Base-by-base conservation (phyloP, 441 rosid genomes). In the Rhodomyrtus psidioides region DNA sequence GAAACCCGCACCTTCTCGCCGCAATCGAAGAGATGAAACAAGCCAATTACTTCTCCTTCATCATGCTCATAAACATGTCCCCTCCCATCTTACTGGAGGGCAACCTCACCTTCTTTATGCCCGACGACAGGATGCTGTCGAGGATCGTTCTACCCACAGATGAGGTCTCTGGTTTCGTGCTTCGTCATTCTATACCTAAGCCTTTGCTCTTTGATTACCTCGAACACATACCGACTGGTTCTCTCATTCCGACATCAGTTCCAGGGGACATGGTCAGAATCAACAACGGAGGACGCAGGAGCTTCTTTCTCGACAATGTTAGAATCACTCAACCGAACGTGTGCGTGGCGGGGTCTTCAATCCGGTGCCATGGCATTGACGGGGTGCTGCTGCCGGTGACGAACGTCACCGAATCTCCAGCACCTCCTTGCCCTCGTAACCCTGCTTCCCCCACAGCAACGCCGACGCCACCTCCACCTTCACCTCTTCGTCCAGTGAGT, bases 281-380 rank as follows among this genome's bases (percentile, higher is more conserved):
- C 85, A 70, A 87, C 51, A 96, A 96, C 42, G 89, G 89, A 9
- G 96, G 96, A 28, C 87, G 95, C 74, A 88, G 84, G 83, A 89
- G 54, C 85, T 93, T 88, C 88, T 91, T 82, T 75, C 88, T 96
- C 87, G 95, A 96, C 89, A 90, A 94, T 82, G 96, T 93, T 24
- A 93, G 88, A 84, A 86, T 95, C 86, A 87, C 87, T 55, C 91
- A 92, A 86, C 97, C 94, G 0, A 90, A 95, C 55, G 86, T 93
- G 81, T 96, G 98, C 87, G 91, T 88, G 19, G 84, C 89, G 39
- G 91, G 92, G 2, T 89, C 91, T 58, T 91, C 98, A 53, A 93
- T 95, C 81, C 87, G 95, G 39, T 96, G 98, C 83, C 99, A 94
- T 85, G 98, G 98, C 39, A 89, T 95, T 14, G 95, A 93, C 76